phyloP scores from a whole-genome alignment of 345 rosid genomes.

The Moricandia arvensis region DNA sequence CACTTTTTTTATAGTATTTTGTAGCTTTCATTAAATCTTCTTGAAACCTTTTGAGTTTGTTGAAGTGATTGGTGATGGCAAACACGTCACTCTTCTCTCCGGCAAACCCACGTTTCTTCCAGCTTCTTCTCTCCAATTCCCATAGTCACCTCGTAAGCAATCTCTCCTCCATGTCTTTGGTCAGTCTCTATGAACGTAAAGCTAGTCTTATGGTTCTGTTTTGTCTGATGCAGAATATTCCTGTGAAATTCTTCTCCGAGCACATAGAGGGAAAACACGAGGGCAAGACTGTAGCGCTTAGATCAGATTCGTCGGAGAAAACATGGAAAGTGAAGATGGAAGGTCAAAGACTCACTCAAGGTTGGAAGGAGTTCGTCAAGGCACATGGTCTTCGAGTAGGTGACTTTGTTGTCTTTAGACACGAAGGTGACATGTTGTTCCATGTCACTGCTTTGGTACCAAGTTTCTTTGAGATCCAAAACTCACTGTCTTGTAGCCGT shows the following conservation, averaged over 20 bases:
- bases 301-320: neutral
- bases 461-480: constrained; percentile 13
- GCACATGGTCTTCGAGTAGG: constrained; percentile 13
- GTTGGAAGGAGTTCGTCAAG: constrained; percentile 10
- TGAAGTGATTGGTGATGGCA: constrained; percentile 1
- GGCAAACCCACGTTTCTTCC: constrained; percentile 4
- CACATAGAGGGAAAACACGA: constrained; percentile 14
- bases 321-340: constrained; percentile 26
- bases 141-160: constrained; percentile 1
- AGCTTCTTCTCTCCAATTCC: constrained; percentile 12
- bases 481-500: neutral
- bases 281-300: neutral
- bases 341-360: neutral
- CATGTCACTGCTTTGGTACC: constrained; percentile 22
- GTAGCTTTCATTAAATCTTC: neutral
- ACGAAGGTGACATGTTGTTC: constrained; percentile 20
- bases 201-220: neutral
- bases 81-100: neutral
- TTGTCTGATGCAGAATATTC: constrained; percentile 11
- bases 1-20: neutral
- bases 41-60: neutral
- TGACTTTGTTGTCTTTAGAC: constrained; percentile 16
- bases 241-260: constrained; percentile 8
- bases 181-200: neutral
- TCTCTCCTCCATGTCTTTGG: neutral